Conservation (phyloP, 306 rosid genomes). For the Sophora flavescens region DNA sequence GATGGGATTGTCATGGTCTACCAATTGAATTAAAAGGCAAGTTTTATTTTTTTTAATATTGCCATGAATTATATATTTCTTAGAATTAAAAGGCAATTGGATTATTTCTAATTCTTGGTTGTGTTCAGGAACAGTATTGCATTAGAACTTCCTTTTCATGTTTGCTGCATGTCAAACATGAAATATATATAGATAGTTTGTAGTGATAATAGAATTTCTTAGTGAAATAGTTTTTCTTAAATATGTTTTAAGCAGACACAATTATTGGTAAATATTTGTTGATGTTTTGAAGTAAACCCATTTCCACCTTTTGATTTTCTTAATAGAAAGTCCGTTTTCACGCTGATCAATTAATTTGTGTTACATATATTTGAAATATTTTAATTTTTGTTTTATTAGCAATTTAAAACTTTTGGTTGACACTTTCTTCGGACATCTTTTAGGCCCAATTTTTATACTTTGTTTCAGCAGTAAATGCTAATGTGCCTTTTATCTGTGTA, state of each 20-base stretch:
- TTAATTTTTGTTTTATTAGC: not conserved
- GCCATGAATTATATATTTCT: not conserved
- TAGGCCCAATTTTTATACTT: not conserved
- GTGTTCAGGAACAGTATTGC: conserved; percentile 12
- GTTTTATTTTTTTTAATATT: conserved; percentile 44
- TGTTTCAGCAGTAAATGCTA: not conserved
- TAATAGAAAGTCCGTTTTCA: not conserved
- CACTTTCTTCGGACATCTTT: not conserved
- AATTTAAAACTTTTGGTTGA: conserved; percentile 16
- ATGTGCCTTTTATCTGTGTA: not conserved
- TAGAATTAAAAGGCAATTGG: conserved; percentile 88
- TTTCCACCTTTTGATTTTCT: not conserved
- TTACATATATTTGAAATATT: not conserved
- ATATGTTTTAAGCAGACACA: conserved; percentile 5
- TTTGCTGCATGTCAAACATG: not conserved
- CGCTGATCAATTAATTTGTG: not conserved
- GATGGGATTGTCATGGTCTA: conserved; percentile 99
- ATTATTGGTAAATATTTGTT: conserved; percentile 1
- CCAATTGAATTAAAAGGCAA: conserved; percentile 99
- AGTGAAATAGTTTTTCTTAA: not conserved
- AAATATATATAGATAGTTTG: conserved; percentile 26
- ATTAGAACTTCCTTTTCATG: conserved; percentile 26
- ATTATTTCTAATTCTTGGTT: conserved; percentile 17
- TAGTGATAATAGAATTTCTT: not conserved
- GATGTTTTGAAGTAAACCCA: not conserved